Evolutionary conservation across 192 early-diverging fungal genomes (phyloP).

Genomic region (Podila epigama): DNA sequence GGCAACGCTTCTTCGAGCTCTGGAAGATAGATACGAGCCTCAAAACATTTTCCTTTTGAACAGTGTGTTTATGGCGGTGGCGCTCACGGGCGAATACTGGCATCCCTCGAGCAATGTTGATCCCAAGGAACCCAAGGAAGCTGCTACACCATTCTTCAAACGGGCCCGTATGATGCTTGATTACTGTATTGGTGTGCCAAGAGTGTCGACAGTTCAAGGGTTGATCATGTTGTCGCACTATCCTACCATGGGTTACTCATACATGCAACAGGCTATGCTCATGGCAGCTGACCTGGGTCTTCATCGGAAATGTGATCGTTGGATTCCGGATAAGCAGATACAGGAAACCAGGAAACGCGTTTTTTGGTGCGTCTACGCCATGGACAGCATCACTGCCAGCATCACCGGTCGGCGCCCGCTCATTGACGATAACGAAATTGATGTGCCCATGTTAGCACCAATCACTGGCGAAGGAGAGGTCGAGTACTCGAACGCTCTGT

Average conservation of each 20-base stretch:
- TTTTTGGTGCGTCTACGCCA: constrained; percentile 41
- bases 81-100: constrained; percentile 28
- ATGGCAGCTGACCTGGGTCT: constrained; percentile 38
- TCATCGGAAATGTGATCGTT: constrained; percentile 44
- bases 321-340: constrained; percentile 35
- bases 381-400: constrained; percentile 23
- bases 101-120: constrained; percentile 21
- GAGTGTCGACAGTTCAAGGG: constrained; percentile 42
- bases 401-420: constrained; percentile 33
- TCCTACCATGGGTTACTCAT: constrained; percentile 23
- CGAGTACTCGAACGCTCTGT: constrained; percentile 38
- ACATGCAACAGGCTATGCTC: constrained; percentile 29
- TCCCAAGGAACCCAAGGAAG: constrained; percentile 35
- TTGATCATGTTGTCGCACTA: constrained; percentile 23
- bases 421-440: constrained; percentile 33
- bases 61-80: constrained; percentile 35
- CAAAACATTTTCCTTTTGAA: constrained; percentile 42
- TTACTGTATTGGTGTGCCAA: constrained; percentile 36
- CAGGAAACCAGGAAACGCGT: constrained; percentile 40
- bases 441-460: constrained; percentile 22
- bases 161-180: constrained; percentile 48
- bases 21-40: constrained; percentile 42
- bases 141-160: constrained; percentile 57
- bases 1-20: constrained; percentile 23
- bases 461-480: constrained; percentile 22